Base-by-base conservation (phyloP, 202 grass and related monocot species). In the Digitaria exilis region DNA sequence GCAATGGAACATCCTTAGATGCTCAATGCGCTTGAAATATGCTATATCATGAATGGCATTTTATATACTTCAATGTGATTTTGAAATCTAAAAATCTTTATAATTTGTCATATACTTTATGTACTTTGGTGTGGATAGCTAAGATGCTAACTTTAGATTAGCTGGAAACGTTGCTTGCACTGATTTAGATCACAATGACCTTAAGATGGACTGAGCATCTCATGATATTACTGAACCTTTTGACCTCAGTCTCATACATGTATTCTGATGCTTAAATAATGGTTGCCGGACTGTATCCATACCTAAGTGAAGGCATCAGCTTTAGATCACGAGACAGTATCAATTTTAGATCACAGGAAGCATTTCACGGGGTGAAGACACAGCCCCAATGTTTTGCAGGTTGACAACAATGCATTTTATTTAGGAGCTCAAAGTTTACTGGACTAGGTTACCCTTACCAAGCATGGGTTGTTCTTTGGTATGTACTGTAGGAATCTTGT, bases 211-310 rank as follows among this genome's bases (percentile, higher is more conserved):
- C 3, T 57, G 77, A 35, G 12, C 18, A 49, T 76, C 48, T 46
- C 48, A 71, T 86, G 57, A 54, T 89, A 21, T 58, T 64, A 89
- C 9, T 35, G 1, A n/a, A 29, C 17, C 39, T 22, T 65, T 73
- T 66, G 57, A 59, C 13, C 48, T 50, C 48, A 4, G 19, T 55
- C 51, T 28, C n/a, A 48, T 86, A 75, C 61, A 45, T 50, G 49
- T 44, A 31, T n/a, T 44, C 51, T 67, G 66, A 61, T 73, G 59
- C 68, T 49, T 69, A 68, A 55, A 57, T 17, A 22, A 78, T 24
- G 65, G 49, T 42, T 66, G 41, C 18, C 34, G 67, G 51, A 51
- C 76, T 75, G 31, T 59, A 46, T 69, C 24, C 69, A 66, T 81
- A 17, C 13, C 31, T 9, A 45, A 61, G 35, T 68, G 30, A 22